Conservation (phyloP, 169 alveolate species). For the Nephromyces sp. region DNA sequence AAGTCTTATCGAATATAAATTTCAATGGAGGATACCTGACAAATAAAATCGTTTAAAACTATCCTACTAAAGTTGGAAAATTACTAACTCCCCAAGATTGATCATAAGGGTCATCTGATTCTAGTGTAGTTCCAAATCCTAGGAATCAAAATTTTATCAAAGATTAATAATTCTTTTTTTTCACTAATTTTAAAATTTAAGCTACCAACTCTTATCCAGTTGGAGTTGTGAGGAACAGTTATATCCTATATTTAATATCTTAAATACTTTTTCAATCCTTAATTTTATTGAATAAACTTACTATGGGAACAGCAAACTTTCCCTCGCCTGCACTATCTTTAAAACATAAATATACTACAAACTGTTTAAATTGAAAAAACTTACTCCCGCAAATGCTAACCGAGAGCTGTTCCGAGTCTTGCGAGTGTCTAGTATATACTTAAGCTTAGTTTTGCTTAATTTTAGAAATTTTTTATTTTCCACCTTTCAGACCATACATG, state of each 20-base stretch:
- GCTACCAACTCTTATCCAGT: slow-evolving; percentile 17
- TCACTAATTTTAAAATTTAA: slow-evolving; percentile 14
- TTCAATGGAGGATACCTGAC: slow-evolving; percentile 39
- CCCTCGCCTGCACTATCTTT: slow-evolving; percentile 40
- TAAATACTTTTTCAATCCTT: too few species aligned
- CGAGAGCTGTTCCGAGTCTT: slow-evolving; percentile 34
- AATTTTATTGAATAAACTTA: background rate
- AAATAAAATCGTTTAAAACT: background rate
- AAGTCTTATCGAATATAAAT: slow-evolving; percentile 34
- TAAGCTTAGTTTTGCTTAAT: background rate
- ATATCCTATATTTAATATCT: too few species aligned
- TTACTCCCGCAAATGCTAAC: slow-evolving; percentile 41
- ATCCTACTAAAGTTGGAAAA: background rate
- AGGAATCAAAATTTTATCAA: background rate
- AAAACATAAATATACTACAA: background rate
- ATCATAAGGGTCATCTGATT: slow-evolving; percentile 39
- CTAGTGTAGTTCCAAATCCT: slow-evolving; percentile 5
- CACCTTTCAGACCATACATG: slow-evolving; percentile 34
- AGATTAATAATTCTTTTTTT: background rate
- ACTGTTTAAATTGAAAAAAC: background rate
- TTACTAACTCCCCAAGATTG: slow-evolving; percentile 43
- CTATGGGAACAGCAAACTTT: slow-evolving; percentile 36
- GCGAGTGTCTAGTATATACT: slow-evolving; percentile 26
- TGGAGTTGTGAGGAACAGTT: slow-evolving; percentile 22
- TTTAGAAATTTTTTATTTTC: background rate